Evolutionary conservation across 2,329 filamentous ascomycete genomes (phyloP).

Genomic region (Diaporthe ilicicola): DNA sequence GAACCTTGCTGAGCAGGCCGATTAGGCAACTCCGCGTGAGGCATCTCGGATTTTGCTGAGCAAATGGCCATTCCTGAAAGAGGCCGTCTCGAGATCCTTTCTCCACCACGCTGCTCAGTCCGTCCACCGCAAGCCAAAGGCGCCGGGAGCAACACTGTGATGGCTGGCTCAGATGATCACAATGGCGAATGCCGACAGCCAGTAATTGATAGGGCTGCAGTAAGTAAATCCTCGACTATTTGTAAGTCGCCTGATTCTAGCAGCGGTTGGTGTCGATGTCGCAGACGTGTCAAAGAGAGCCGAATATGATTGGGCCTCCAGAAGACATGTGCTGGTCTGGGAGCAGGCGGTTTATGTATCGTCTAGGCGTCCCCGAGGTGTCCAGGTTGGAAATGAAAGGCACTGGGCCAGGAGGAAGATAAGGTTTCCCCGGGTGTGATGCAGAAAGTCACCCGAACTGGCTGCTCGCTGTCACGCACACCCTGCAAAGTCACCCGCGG

Average conservation of each 20-base stretch:
- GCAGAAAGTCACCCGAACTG: slow-evolving; percentile 26
- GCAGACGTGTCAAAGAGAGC: neutral
- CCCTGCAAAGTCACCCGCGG: slow-evolving; percentile 17
- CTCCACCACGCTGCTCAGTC: neutral
- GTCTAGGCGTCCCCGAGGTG: neutral
- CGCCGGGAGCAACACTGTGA: neutral
- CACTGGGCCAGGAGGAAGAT: slow-evolving; percentile 24
- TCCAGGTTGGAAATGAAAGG: neutral
- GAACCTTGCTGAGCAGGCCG: slow-evolving; percentile 42
- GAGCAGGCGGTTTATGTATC: slow-evolving; percentile 16
- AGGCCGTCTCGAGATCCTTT: slow-evolving; percentile 4
- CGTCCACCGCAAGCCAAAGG: slow-evolving; percentile 19
- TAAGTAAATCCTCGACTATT: neutral
- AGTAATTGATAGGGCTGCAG: neutral
- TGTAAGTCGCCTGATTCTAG: neutral
- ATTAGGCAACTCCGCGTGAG: slow-evolving; percentile 44
- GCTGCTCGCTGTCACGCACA: slow-evolving; percentile 28
- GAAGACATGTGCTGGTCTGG: neutral
- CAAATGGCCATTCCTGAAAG: slow-evolving; percentile 34
- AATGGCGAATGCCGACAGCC: neutral
- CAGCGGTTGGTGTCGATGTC: neutral
- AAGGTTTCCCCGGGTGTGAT: slow-evolving; percentile 29
- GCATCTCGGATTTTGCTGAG: slow-evolving; percentile 32
- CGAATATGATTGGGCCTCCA: neutral
- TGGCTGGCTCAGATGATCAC: neutral